A percentile compares a stretch with the other conserved stretches of the same genome.
These are phyloP conservation scores for Penicillium sp. DNA, from an alignment of 2,329 filamentous ascomycete genomes.

Conservation along the genomic window DNA sequence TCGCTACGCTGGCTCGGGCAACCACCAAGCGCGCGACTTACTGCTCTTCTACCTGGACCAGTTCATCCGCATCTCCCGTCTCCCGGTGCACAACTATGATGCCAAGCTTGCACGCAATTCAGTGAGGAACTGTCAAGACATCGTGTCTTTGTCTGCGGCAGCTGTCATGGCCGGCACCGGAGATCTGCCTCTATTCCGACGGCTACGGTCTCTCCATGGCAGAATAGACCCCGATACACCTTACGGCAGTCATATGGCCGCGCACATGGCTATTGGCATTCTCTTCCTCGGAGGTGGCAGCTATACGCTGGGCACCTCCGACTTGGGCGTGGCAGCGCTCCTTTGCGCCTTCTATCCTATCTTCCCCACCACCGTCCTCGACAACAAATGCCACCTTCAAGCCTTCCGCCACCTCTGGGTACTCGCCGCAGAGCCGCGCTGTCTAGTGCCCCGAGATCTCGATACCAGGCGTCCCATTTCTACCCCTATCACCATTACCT, in stretches of 20 bases:
- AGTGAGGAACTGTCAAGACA: constrained; percentile 86
- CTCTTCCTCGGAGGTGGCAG: constrained; percentile 92
- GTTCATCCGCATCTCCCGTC: constrained; percentile 74
- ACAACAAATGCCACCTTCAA: constrained; percentile 93
- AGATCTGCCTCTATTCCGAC: constrained; percentile 80
- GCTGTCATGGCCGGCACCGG: constrained; percentile 96
- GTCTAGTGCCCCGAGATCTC: constrained; percentile 83
- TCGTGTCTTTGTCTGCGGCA: constrained; percentile 77
- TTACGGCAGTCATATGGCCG: constrained; percentile 91
- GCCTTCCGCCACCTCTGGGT: constrained; percentile 98
- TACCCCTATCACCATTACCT: constrained; percentile 68
- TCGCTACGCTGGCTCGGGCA: constrained; percentile 72
- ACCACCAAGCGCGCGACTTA: constrained; percentile 73
- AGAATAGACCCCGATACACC: constrained; percentile 80
- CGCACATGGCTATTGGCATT: constrained; percentile 86
- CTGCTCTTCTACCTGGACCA: constrained; percentile 83
- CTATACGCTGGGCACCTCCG: constrained; percentile 84
- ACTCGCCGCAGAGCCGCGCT: constrained; percentile 84
- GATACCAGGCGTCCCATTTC: constrained; percentile 78
- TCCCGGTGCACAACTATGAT: constrained; percentile 71
- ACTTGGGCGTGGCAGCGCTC: constrained; percentile 81
- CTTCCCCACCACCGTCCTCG: constrained; percentile 84
- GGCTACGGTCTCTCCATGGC: constrained; percentile 84
- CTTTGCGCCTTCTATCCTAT: constrained; percentile 92
- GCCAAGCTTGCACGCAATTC: constrained; percentile 80